phyloP scores from a whole-genome alignment of 2,329 filamentous ascomycete genomes.

The Neophaeococcomyces aloes region DNA sequence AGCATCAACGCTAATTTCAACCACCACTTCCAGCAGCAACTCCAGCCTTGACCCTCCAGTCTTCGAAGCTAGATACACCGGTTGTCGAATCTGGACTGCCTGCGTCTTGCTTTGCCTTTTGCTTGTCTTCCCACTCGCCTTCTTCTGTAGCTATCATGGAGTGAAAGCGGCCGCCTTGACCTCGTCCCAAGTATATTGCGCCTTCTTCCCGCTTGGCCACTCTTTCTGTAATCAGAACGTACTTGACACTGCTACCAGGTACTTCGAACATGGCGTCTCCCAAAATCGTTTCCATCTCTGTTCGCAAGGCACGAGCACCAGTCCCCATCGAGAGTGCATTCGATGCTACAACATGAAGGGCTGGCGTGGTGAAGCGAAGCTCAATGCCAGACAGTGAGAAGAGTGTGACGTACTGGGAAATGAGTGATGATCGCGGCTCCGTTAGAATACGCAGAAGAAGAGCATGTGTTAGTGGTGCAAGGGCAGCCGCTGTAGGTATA shows the following conservation, averaged over 20 bases:
- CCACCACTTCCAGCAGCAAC: constrained; percentile 23
- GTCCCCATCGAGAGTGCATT: constrained; percentile 60
- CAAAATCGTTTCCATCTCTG: constrained; percentile 68
- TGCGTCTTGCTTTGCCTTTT: constrained; percentile 22
- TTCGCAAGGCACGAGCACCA: constrained; percentile 67
- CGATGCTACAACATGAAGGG: constrained; percentile 70
- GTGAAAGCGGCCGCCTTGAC: constrained; percentile 42
- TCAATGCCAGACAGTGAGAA: constrained; percentile 71
- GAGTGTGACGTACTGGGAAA: constrained; percentile 79
- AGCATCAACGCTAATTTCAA: not conserved
- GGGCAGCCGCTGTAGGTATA: constrained; percentile 77
- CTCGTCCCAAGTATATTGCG: constrained; percentile 42
- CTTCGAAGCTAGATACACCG: constrained; percentile 28
- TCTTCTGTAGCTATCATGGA: constrained; percentile 42
- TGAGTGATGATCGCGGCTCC: constrained; percentile 78
- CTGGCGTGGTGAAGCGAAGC: constrained; percentile 70
- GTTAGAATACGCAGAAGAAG: constrained; percentile 77
- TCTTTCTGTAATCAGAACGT: constrained; percentile 61
- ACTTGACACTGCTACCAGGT: constrained; percentile 54
- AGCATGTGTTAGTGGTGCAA: constrained; percentile 60
- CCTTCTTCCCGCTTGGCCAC: constrained; percentile 54
- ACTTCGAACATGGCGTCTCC: constrained; percentile 74
- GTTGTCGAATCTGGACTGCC: constrained; percentile 12
- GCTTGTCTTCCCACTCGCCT: constrained; percentile 38
- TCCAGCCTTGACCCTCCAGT: constrained; percentile 33